phyloP scores from a whole-genome alignment of 1,139 yeast genomes.

The Taphrina communis region DNA sequence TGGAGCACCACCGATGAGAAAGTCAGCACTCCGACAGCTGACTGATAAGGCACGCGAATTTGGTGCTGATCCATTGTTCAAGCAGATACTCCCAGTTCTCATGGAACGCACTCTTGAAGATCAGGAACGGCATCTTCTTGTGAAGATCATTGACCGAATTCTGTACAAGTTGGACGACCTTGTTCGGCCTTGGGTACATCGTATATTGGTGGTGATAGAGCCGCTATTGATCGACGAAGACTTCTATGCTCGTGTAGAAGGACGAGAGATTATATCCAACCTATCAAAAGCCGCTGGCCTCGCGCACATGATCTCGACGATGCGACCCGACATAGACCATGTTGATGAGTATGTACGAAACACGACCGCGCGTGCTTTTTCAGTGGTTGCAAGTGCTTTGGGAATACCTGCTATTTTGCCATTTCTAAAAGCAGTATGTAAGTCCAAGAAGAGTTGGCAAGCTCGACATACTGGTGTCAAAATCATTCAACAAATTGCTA shows the following conservation, averaged over 20 bases:
- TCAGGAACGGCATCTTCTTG: slow-evolving; percentile 80
- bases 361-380: slow-evolving; percentile 77
- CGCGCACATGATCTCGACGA: slow-evolving; percentile 72
- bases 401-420: slow-evolving; percentile 78
- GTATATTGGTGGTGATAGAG: slow-evolving; percentile 72
- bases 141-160: slow-evolving; percentile 75
- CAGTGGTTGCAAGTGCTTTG: slow-evolving; percentile 80
- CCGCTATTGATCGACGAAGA: slow-evolving; percentile 86
- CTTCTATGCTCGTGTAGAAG: slow-evolving; percentile 71
- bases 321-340: slow-evolving; percentile 83
- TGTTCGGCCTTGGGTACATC: slow-evolving; percentile 75
- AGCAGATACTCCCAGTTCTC: slow-evolving; percentile 72
- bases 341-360: slow-evolving; percentile 83
- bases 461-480: slow-evolving; percentile 88
- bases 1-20: slow-evolving; percentile 72
- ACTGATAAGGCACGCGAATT: slow-evolving; percentile 67
- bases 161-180: slow-evolving; percentile 67
- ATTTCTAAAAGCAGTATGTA: slow-evolving; percentile 79
- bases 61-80: slow-evolving; percentile 74
- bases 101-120: slow-evolving; percentile 77
- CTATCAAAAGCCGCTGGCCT: slow-evolving; percentile 83
- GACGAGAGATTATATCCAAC: slow-evolving; percentile 76
- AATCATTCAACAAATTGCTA: slow-evolving; percentile 76
- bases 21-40: slow-evolving; percentile 70
- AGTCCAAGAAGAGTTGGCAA: slow-evolving; percentile 78